Percentiles rank a stretch among this genome's conserved stretches.
Conservation (phyloP, 2,329 filamentous ascomycete genomes). For the Fusarium sp. region DNA sequence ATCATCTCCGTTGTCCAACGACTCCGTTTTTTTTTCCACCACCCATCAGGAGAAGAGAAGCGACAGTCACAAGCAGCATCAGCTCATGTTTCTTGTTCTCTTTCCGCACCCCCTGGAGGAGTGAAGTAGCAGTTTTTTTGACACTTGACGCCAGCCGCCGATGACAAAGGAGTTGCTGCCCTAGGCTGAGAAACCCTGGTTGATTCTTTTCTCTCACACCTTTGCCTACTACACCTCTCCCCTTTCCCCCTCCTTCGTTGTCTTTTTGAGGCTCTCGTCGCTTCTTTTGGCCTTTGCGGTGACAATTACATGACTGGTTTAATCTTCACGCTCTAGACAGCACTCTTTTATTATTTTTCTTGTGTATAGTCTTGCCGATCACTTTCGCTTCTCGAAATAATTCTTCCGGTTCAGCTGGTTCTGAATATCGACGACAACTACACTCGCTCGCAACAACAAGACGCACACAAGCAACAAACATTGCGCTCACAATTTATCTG, state of each 20-base stretch:
- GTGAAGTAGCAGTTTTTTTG: not conserved
- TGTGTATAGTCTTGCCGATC: slow-evolving; percentile 25
- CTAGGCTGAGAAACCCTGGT: not conserved
- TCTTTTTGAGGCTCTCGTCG: slow-evolving; percentile 8
- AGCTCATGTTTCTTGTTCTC: slow-evolving; percentile 18
- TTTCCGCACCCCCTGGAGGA: slow-evolving; percentile 40
- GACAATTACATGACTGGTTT: slow-evolving; percentile 34
- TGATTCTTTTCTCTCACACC: not conserved
- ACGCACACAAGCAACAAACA: not conserved
- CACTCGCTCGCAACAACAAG: not conserved
- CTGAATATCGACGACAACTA: slow-evolving; percentile 27
- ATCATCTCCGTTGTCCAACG: slow-evolving; percentile 31
- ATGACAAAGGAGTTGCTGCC: not conserved
- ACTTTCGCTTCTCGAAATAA: slow-evolving; percentile 6
- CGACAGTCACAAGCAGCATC: slow-evolving; percentile 4
- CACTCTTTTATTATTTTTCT: slow-evolving; percentile 44
- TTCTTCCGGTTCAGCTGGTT: slow-evolving; percentile 35
- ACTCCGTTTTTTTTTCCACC: slow-evolving; percentile 29
- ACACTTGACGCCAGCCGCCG: not conserved
- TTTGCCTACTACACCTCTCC: not conserved
- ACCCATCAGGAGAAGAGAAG: not conserved
- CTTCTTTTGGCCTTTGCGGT: slow-evolving; percentile 7
- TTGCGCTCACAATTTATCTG: not conserved
- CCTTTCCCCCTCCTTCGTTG: not conserved
- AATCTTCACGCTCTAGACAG: slow-evolving; percentile 40